Evolutionary conservation across 2,329 filamentous ascomycete species (phyloP), one percentile per base, ranked within the genome.

Genomic region (Arthroderma uncinatum): DNA sequence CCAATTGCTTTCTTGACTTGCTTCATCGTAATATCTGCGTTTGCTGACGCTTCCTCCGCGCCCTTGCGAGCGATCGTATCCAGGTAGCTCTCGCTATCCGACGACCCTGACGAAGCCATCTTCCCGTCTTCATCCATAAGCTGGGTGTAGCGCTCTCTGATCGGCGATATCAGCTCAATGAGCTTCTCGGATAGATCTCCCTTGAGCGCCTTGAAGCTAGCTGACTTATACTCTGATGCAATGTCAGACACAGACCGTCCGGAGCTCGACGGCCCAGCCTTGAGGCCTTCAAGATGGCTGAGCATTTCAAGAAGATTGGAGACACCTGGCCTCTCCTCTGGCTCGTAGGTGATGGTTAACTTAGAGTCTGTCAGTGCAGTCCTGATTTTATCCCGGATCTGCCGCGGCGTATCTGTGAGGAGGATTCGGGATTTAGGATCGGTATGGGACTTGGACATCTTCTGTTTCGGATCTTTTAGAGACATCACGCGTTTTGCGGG

Each of bases 401-500:
- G 74, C 0, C 79, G 73, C 0, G 80, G 74, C 0, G 76, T 71
- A 64, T 96, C 88, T 1, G 86, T 95, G 59, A 98, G 82, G 10
- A 93, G 74, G 63, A 98, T 94, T 16, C 89, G 81, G 6, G 89
- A 94, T 53, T 80, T 81, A 2, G 80, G 77, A 63, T 87, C 82
- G 0, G 78, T 67, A 64, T 89, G 80, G 0, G 90, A 95, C 72
- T 98, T 98, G 57, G 90, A 95, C 93, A 98, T 98, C 70, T 98
- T 98, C 55, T 81, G 77, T 0, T 71, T 74, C 0, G 93, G 92
- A 9, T 88, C 76, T 54, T 81, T 83, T 21, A 98, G 81, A 16
- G 90, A 95, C 91, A 96, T 97, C 60, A 98, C 80, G 60, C 92
- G 83, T 65, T 86, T 88, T 1, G 87, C 82, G 3, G 87, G 84